These are phyloP conservation scores for Sclerotinia subarctica DNA, from an alignment of 2,329 filamentous ascomycete genomes.

Conservation along the genomic window DNA sequence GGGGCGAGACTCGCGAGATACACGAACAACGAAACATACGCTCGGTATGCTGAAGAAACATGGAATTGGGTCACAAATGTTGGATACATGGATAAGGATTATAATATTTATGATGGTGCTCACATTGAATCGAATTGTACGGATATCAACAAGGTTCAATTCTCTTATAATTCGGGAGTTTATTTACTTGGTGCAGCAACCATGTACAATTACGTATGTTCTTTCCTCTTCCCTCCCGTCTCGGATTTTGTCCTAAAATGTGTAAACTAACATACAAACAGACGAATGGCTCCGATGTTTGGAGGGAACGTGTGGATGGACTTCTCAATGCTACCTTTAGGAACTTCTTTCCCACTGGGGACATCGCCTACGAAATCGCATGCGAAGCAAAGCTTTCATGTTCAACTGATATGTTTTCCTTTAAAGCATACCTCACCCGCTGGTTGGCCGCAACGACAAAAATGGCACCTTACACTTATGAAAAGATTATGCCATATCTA, in stretches of 20 bases:
- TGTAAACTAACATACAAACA: slow-evolving; percentile 17
- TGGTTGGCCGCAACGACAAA: slow-evolving; percentile 58
- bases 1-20: slow-evolving; percentile 71
- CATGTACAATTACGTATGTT: slow-evolving; percentile 49
- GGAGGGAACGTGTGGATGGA: slow-evolving; percentile 40
- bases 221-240: slow-evolving; percentile 46
- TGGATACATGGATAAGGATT: slow-evolving; percentile 56
- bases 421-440: slow-evolving; percentile 63
- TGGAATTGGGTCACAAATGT: slow-evolving; percentile 62
- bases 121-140: slow-evolving; percentile 47
- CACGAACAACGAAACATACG: slow-evolving; percentile 76
- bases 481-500: slow-evolving; percentile 52
- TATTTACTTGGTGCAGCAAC: slow-evolving; percentile 53
- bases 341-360: slow-evolving; percentile 44
- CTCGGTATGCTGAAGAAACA: slow-evolving; percentile 67
- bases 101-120: slow-evolving; percentile 57
- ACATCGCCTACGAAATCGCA: slow-evolving; percentile 56
- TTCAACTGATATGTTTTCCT: slow-evolving; percentile 61
- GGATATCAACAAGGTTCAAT: slow-evolving; percentile 56
- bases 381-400: slow-evolving; percentile 55
- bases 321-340: slow-evolving; percentile 39
- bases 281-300: slow-evolving; percentile 40
- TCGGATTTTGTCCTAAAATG: slow-evolving; percentile 42
- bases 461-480: slow-evolving; percentile 55
- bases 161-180: slow-evolving; percentile 68